Percentiles rank a stretch among this genome's conserved stretches.
These are phyloP conservation scores for Cladosporium sp. DNA, from an alignment of 2,329 filamentous ascomycete genomes.

Conservation along the genomic window DNA sequence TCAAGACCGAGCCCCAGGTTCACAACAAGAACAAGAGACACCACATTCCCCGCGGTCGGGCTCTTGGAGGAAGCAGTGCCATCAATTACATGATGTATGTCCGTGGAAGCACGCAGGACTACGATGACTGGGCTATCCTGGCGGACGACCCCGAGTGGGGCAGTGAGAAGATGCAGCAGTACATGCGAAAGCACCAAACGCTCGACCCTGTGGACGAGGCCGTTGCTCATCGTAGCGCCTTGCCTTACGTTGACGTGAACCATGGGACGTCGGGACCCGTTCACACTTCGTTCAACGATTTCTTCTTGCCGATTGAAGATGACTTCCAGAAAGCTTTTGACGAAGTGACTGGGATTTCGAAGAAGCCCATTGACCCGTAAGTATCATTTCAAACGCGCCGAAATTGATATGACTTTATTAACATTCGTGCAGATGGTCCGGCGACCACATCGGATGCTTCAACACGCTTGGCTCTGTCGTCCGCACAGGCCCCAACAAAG, in stretches of 20 bases:
- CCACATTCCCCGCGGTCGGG: slow-evolving; percentile 31
- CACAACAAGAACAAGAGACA: slow-evolving; percentile 16
- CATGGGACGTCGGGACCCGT: slow-evolving; percentile 34
- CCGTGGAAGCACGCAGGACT: slow-evolving; percentile 43
- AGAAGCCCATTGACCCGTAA: slow-evolving; percentile 33
- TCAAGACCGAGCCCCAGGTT: slow-evolving; percentile 25
- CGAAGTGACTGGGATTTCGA: slow-evolving; percentile 31
- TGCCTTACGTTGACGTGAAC: slow-evolving; percentile 31
- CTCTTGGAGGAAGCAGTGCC: slow-evolving; percentile 37
- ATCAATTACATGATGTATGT: slow-evolving; percentile 39
- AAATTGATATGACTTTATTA: not conserved
- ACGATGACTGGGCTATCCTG: slow-evolving; percentile 43
- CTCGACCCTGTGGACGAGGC: slow-evolving; percentile 30
- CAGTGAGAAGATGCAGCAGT: slow-evolving; percentile 45
- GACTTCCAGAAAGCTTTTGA: slow-evolving; percentile 34
- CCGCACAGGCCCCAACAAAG: slow-evolving; percentile 27
- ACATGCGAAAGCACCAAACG: slow-evolving; percentile 38
- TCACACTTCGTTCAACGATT: slow-evolving; percentile 34
- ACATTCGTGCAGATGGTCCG: slow-evolving; percentile 24
- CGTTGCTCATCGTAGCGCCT: slow-evolving; percentile 25
- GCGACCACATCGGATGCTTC: slow-evolving; percentile 34
- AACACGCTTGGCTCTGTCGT: slow-evolving; percentile 27
- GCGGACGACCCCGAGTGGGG: slow-evolving; percentile 43
- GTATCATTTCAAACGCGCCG: not conserved
- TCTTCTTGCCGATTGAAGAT: slow-evolving; percentile 32